Base-by-base conservation (phyloP, 768 basidiomycete genomes). In the Ramaria rubella region DNA sequence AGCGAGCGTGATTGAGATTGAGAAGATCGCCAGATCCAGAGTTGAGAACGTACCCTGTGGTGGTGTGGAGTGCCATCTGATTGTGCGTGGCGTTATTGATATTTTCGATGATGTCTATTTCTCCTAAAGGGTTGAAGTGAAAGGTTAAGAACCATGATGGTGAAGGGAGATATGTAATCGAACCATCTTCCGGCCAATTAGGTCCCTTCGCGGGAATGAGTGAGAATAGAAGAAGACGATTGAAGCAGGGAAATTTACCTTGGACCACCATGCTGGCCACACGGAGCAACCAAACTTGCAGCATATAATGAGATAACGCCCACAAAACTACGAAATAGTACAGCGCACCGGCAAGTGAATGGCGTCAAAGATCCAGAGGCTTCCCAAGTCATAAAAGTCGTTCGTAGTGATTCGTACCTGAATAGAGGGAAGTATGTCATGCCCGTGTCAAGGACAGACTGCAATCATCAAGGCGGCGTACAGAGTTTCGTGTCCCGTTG, bases 41-140 rank as follows among this genome's bases (percentile, higher is more conserved):
- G 31, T 9, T 31, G 8, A 48, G 26, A 6, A 33, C 33, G 34
- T 31, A 74, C 19, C 74, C 76, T 7, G 58, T 36, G 7, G 68
- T 69, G 31, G 78, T 76, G 61, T 85, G 83, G 23, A 85, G 66
- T 6, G 83, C 79, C 69, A 79, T 75, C 63, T 82, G 81, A 65
- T 85, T 85, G 53, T 63, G 61, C n/a, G 62, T 21, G 62, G 73
- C 72, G 5, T 76, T 34, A 64, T 86, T 85, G 58, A 86, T 78
- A 40, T 70, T 76, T 63, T 86, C 83, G 45, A 83, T 72, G 46
- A 83, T 82, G 63, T 85, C 83, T 49, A 80, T 76, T 65, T 80
- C 83, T 15, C 33, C 49, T 33, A 30, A 6, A 31, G 45, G 17
- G 23, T 31, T 36, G 17, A 23, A 33, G 19, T 9, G 12, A 49